Conservation (phyloP, 2,329 filamentous ascomycete species). For the Lachnellula occidentalis region DNA sequence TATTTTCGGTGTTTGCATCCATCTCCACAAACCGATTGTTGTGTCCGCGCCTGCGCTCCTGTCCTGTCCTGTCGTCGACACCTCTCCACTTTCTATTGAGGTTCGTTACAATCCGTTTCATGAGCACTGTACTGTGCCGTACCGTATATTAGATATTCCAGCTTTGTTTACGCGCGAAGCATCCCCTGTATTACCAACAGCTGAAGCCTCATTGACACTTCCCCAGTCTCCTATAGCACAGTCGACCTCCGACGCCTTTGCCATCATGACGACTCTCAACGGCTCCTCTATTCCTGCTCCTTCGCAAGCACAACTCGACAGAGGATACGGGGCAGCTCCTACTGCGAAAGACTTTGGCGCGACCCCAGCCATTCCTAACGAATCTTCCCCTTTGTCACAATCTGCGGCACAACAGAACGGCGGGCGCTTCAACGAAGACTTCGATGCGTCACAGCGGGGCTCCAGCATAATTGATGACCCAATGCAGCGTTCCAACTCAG, state of each 20-base stretch:
- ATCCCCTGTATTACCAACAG: background rate
- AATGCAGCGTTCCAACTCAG: conserved; percentile 59
- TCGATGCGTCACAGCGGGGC: conserved; percentile 63
- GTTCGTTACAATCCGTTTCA: too few species aligned
- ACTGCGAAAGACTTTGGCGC: conserved; percentile 22
- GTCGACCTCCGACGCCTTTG: conserved; percentile 1
- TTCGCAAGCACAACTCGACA: conserved; percentile 24
- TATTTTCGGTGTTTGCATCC: too few species aligned
- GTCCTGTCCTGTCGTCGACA: too few species aligned
- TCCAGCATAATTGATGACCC: conserved; percentile 53
- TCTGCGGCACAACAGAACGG: conserved; percentile 18
- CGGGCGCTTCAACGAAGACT: conserved; percentile 63
- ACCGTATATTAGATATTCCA: background rate
- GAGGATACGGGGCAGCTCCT: conserved; percentile 9
- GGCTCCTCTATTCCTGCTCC: conserved; percentile 22
- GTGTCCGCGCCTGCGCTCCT: too few species aligned
- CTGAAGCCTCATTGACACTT: background rate
- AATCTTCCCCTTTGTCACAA: conserved; percentile 23
- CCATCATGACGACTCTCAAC: conserved; percentile 21
- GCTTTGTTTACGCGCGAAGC: too few species aligned
- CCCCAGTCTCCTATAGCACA: background rate
- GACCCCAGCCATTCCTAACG: conserved; percentile 18
- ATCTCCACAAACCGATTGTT: too few species aligned
- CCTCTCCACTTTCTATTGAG: too few species aligned
- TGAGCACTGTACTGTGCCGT: background rate